Evolutionary conservation across 169 alveolate genomes (phyloP).

Genomic region (Cryptosporidium felis): DNA sequence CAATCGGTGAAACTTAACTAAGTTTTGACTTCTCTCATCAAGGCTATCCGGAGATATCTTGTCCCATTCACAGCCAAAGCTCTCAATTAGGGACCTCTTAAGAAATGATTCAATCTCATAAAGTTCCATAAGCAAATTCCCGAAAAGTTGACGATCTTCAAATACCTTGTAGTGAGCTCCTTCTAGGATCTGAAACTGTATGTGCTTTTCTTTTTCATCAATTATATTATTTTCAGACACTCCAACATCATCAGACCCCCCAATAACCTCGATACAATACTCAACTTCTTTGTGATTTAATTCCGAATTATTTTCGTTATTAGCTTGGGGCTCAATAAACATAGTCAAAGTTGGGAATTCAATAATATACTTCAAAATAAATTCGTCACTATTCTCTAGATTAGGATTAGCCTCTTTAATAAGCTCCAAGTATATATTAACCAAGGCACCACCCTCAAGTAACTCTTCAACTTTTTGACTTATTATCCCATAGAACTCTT

Average conservation of each 20-base stretch:
- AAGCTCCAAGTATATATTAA: neutral
- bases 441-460: neutral
- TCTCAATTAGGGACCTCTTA: neutral
- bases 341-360: constrained; percentile 10
- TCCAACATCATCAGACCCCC: neutral
- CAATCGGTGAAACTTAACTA: neutral
- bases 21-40: neutral
- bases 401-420: neutral
- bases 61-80: neutral
- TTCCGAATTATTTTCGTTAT: neutral
- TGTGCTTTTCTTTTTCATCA: neutral
- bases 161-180: no score
- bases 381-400: neutral
- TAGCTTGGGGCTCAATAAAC: neutral
- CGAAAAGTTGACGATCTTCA: constrained; percentile 14
- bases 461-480: neutral
- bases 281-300: neutral
- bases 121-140: constrained; percentile 1
- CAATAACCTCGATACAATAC: neutral
- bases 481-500: neutral
- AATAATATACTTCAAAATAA: neutral
- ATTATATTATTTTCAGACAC: neutral
- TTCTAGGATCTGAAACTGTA: neutral
- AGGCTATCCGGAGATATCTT: neutral
- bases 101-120: constrained; percentile 9